Evolutionary conservation across 352 stramenopile species (phyloP), one percentile per base, ranked within the genome.

Genomic region (Thalassiosira pacifica): DNA sequence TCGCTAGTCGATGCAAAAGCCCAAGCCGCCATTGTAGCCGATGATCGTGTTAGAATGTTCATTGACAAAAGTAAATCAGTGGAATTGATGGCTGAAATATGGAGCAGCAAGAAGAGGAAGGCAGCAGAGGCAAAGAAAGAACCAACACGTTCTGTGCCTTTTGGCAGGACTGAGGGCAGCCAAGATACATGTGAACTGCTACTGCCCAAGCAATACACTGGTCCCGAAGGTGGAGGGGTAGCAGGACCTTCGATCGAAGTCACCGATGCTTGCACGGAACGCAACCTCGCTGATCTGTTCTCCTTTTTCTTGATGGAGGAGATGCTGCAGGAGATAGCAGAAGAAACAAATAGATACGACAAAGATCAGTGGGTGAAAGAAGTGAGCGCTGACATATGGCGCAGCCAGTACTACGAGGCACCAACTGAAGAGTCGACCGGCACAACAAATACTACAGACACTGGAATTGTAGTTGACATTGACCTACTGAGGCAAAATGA

Each of bases 1-100:
- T 79, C 70, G 24, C 52, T 79, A 24, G 55, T 53, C 11, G 70
- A 79, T 22, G 70, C 53, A 3, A 45, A 72, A 45, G 53, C 53
- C 4, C 70, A 79, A 22, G 27, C 29, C 22, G 55, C 52, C 32
- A 53, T 79, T 37, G 19, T 66, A 6, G 5, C 48, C 4, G 10
- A 55, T 22, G n/a, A 59, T 19, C 10, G 10, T 34, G 52, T 79
- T 6, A 29, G 24, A 60, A 24, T 8, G 19, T 29, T 42, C n/a
- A 64, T 75, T 63, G 42, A 75, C 48, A 24, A 27, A 40, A 5
- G 13, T 34, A 63, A 31, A 9, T 63, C 5, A 34, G 42, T 75
- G 16, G 11, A 37, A 27, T 24, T 61, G 5, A 63, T 75, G 37
- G 1, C 19, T 27, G 40, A 75, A 10, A 63, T 75, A 61, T 75